Evolutionary conservation across 2,329 filamentous ascomycete species (phyloP).

Genomic region (Didymella lethalis): DNA sequence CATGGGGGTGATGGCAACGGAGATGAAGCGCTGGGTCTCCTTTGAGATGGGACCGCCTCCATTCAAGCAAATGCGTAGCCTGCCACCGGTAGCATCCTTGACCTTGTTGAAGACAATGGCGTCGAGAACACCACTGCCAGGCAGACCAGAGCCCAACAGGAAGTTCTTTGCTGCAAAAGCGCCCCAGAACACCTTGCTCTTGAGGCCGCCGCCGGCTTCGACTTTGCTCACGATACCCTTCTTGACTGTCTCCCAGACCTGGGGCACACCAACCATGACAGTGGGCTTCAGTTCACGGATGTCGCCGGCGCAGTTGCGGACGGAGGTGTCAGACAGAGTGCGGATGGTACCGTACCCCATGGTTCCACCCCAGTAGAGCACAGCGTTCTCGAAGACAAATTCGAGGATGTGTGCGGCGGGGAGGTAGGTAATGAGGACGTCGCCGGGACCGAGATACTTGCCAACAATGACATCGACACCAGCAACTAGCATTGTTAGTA

Average conservation of each 20-base stretch:
- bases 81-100: constrained; percentile 86
- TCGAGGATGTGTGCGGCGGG: constrained; percentile 96
- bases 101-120: constrained; percentile 89
- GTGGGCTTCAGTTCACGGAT: constrained; percentile 92
- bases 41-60: constrained; percentile 90
- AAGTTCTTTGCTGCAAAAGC: constrained; percentile 68
- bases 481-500: constrained; percentile 61
- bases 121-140: constrained; percentile 76
- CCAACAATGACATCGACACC: constrained; percentile 82
- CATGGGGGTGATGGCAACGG: constrained; percentile 92
- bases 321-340: constrained; percentile 84
- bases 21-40: constrained; percentile 89
- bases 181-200: constrained; percentile 80
- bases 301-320: constrained; percentile 90
- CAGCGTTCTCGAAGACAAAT: constrained; percentile 92
- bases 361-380: constrained; percentile 86
- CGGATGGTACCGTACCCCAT: constrained; percentile 93
- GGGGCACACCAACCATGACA: constrained; percentile 90
- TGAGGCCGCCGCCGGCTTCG: constrained; percentile 72
- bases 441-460: constrained; percentile 76
- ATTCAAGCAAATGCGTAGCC: constrained; percentile 89
- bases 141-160: constrained; percentile 66
- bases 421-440: constrained; percentile 87
- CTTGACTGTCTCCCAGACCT: constrained; percentile 96
- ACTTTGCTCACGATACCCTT: constrained; percentile 90